phyloP scores from a whole-genome alignment of 208 protist species.

The Angomonas ambiguus region DNA sequence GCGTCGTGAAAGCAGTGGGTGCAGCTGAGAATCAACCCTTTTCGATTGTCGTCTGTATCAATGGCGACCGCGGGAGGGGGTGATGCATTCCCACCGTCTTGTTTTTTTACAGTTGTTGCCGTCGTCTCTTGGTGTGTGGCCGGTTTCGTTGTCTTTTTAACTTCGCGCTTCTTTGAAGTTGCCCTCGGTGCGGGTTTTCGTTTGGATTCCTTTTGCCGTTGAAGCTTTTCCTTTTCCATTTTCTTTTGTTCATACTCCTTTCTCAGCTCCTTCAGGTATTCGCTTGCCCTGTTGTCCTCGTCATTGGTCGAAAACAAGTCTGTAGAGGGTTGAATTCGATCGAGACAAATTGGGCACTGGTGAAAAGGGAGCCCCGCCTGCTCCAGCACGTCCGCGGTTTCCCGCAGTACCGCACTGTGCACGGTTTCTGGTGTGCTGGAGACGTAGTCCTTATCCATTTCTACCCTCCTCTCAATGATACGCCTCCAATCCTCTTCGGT shows the following conservation, averaged over 20 bases:
- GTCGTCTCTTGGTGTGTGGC: background rate
- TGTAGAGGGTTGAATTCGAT: constrained; percentile 20
- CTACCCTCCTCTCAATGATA: constrained; percentile 18
- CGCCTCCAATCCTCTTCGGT: constrained; percentile 44
- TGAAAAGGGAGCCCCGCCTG: constrained; percentile 5
- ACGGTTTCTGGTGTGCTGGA: background rate
- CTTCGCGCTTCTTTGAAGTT: background rate
- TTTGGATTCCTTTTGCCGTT: constrained; percentile 1
- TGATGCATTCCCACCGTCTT: too few species aligned
- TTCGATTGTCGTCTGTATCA: constrained; percentile 3
- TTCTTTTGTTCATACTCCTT: constrained; percentile 36
- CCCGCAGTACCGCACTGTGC: background rate
- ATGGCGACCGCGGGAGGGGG: background rate
- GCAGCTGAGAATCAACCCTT: constrained; percentile 76
- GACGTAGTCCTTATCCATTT: background rate
- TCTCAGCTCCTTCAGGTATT: constrained; percentile 27
- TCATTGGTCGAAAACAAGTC: background rate
- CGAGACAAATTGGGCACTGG: constrained; percentile 42
- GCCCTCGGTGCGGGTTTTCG: background rate
- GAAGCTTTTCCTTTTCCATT: background rate
- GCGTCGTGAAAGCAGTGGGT: constrained; percentile 74
- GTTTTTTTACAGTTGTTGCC: background rate
- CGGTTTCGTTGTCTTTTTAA: background rate
- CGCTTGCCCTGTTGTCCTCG: constrained; percentile 14
- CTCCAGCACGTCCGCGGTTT: background rate